Percentiles rank a stretch among this genome's conserved stretches.
These are phyloP conservation scores for Fusarium incarnatum DNA, from an alignment of 2,329 filamentous ascomycete genomes.

Conservation along the genomic window DNA sequence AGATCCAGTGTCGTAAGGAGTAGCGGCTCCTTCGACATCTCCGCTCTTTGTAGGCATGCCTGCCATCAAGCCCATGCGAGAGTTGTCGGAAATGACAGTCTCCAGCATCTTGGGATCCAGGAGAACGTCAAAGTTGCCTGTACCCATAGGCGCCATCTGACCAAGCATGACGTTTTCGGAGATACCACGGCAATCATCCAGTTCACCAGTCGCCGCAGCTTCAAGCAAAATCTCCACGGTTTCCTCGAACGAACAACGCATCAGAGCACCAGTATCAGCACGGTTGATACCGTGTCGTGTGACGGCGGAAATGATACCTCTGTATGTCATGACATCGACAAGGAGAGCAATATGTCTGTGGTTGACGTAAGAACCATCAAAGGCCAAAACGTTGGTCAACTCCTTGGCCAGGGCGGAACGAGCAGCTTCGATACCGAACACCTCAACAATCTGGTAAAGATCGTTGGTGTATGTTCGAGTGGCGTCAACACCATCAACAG, in stretches of 20 bases:
- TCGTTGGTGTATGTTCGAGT: conserved; percentile 93
- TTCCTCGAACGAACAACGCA: conserved; percentile 99
- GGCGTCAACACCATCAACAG: conserved; percentile 88
- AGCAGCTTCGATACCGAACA: conserved; percentile 96
- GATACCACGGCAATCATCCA: conserved; percentile 97
- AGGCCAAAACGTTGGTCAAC: conserved; percentile 91
- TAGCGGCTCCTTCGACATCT: conserved; percentile 84
- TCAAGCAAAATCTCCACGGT: conserved; percentile 98
- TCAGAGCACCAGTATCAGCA: conserved; percentile 95
- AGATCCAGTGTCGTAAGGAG: conserved; percentile 91
- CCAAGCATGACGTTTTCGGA: conserved; percentile 99
- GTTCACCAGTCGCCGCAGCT: conserved; percentile 91
- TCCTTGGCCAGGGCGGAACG: conserved; percentile 88
- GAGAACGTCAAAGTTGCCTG: conserved; percentile 93
- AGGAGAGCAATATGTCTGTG: conserved; percentile 95
- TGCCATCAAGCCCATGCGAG: conserved; percentile 83
- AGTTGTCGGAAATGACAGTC: conserved; percentile 93
- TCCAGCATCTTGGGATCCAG: conserved; percentile 96
- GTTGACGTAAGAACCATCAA: conserved; percentile 99
- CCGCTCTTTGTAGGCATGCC: conserved; percentile 81
- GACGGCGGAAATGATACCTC: conserved; percentile 93
- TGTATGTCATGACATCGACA: conserved; percentile 97
- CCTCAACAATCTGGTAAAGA: conserved; percentile 92
- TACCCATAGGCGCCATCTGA: conserved; percentile 96
- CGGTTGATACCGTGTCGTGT: conserved; percentile 99